Base-by-base conservation (phyloP, 176 grass and related monocot genomes). In the Carex kokanica region DNA sequence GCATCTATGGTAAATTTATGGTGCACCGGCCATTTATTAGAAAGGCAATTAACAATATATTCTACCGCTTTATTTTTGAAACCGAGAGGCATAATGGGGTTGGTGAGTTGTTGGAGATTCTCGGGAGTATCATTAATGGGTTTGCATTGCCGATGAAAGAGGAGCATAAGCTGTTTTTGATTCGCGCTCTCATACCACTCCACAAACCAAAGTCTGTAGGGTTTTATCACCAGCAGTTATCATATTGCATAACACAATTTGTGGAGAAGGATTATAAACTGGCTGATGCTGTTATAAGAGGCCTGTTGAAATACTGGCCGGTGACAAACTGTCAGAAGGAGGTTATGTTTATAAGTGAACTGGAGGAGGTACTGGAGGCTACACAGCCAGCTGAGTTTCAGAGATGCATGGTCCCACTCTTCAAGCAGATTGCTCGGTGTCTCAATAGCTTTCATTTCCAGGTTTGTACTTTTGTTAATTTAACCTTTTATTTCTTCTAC, bases 251-350 rank as follows among this genome's bases (percentile, higher is more conserved):
- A 64, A 90, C 92, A 38, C 94, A 97, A 68, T 97, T 97, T 0
- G 94, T 93, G 12, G 94, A 97, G 91, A 97, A 97, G 91, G 94
- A 97, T 86, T 97, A 90, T 83, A 97, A 93, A 79, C 86, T 97
- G 58, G 94, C 91, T 0, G 91, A 97, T 65, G 88, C 87, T 0
- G 91, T 97, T 6, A 93, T 97, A 78, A 90, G 94, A 61, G 94
- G 94, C 3, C 83, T 97, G 24, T 87, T 97, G 78, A 97, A 97
- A 65, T 97, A 91, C 75, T 97, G 94, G 94, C 94, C 94, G 4
- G 89, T 97, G 16, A 97, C 84, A 65, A 97, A 97, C 90, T 97
- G 94, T 84, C 94, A 97, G 85, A 97, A 97, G 83, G 94, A 97
- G 83, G 94, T 97, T 32, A 61, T 97, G 13, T 97, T 97, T 78